Percentiles rank a stretch among this genome's conserved stretches.
Evolutionary conservation across 371 early-diverging fungal genomes (phyloP).

Genomic region (Blakeslea trispora): DNA sequence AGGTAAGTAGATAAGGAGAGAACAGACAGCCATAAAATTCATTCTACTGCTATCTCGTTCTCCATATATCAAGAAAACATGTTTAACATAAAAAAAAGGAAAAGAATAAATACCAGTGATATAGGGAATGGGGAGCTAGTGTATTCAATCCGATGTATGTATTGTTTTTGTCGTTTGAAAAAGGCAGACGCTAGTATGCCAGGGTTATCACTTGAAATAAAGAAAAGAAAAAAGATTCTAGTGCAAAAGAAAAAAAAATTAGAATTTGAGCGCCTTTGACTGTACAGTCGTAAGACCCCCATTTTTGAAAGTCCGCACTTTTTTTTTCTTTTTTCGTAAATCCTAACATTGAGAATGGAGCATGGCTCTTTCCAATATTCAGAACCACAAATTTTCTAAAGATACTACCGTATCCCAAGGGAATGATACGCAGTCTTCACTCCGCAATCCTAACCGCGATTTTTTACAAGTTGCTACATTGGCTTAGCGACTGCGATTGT

Average conservation of each 20-base stretch:
- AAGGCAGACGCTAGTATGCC: not conserved
- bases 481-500: too few species aligned
- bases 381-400: too few species aligned
- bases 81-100: slow-evolving; percentile 1
- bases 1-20: not conserved
- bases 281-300: too few species aligned
- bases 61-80: not conserved
- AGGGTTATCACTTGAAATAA: not conserved
- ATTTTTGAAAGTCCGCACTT: too few species aligned
- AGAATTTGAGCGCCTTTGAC: not conserved
- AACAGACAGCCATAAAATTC: not conserved
- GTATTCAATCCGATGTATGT: not conserved
- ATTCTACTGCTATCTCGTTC: not conserved
- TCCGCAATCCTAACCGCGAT: too few species aligned
- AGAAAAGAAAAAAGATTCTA: too few species aligned
- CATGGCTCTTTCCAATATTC: too few species aligned
- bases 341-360: too few species aligned
- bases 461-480: too few species aligned
- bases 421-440: too few species aligned
- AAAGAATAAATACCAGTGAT: slow-evolving; percentile 6
- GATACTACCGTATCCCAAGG: too few species aligned
- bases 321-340: too few species aligned
- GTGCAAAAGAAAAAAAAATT: not conserved
- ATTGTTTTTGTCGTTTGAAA: not conserved
- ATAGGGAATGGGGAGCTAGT: not conserved